phyloP scores from a whole-genome alignment of 495 filamentous ascomycete genomes.

The Umbilicaria muhlenbergii region DNA sequence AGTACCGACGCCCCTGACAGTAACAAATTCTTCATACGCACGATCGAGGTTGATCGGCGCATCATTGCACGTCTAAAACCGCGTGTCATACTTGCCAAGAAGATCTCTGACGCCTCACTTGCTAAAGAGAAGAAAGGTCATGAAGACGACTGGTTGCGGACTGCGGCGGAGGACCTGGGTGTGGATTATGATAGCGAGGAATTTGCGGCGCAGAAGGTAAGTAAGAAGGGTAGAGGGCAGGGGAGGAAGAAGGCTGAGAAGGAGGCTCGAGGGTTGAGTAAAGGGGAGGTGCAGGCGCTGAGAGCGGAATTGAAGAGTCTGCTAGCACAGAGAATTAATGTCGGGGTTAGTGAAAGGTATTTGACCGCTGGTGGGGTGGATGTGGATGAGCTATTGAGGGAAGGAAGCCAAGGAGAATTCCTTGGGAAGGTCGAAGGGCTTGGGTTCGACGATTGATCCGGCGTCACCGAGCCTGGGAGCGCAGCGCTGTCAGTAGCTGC shows the following conservation, averaged over 20 bases:
- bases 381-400: conserved; percentile 59
- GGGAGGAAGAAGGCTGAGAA: conserved; percentile 62
- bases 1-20: conserved; percentile 18
- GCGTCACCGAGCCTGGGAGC: too few species aligned
- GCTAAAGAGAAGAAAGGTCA: conserved; percentile 75
- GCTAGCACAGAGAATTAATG: conserved; percentile 65
- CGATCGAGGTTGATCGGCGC: conserved; percentile 69
- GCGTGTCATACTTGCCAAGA: conserved; percentile 60
- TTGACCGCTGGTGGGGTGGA: conserved; percentile 67
- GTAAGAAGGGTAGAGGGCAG: conserved; percentile 49
- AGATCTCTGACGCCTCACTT: conserved; percentile 63
- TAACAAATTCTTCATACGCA: conserved; percentile 50
- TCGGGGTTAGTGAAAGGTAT: conserved; percentile 84
- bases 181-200: conserved; percentile 88
- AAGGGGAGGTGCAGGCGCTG: conserved; percentile 49
- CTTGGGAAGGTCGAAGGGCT: conserved; percentile 39
- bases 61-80: conserved; percentile 59
- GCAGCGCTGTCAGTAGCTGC: too few species aligned
- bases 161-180: conserved; percentile 82
- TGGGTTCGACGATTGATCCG: too few species aligned
- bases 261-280: conserved; percentile 49
- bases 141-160: conserved; percentile 71
- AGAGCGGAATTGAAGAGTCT: conserved; percentile 47
- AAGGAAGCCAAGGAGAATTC: conserved; percentile 37
- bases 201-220: conserved; percentile 40